Conservation (phyloP, 345 rosid species). For the Rhizophora apiculata region DNA sequence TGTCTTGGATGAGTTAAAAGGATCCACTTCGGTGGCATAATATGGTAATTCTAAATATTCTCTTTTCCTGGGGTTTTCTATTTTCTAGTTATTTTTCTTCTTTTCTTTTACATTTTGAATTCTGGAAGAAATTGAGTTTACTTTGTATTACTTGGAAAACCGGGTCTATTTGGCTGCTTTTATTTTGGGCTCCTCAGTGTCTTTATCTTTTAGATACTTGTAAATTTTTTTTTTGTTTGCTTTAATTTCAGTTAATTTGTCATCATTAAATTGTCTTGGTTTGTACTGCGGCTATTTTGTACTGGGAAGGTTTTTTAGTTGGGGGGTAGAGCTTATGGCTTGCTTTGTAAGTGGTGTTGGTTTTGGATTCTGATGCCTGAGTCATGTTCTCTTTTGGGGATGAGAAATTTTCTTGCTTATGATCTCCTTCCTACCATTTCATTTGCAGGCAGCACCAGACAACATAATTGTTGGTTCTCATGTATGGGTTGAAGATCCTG, state of each 20-base stretch:
- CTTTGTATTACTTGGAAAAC: neutral
- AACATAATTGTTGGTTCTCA: conserved; percentile 71
- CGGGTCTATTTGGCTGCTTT: neutral
- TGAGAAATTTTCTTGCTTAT: neutral
- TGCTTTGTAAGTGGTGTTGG: too few species aligned
- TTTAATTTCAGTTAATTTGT: neutral
- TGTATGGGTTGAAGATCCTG: conserved; percentile 84
- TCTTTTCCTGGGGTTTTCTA: neutral
- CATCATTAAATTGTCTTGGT: neutral
- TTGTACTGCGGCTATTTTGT: too few species aligned
- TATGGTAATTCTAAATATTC: conserved; percentile 25
- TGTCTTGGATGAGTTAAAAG: conserved; percentile 31
- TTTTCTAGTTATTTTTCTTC: neutral
- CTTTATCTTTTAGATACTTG: conserved; percentile 1
- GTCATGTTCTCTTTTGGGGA: neutral
- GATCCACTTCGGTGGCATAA: conserved; percentile 25
- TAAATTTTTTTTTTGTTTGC: neutral
- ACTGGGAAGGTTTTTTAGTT: too few species aligned
- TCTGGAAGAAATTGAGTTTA: neutral
- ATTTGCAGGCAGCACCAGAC: conserved; percentile 61
- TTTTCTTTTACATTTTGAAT: neutral
- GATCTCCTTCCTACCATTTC: neutral
- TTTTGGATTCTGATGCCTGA: neutral
- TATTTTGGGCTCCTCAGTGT: neutral
- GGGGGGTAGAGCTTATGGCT: too few species aligned